Evolutionary conservation across 2,329 filamentous ascomycete species (phyloP).

Genomic region (Cryphonectria parasitica): DNA sequence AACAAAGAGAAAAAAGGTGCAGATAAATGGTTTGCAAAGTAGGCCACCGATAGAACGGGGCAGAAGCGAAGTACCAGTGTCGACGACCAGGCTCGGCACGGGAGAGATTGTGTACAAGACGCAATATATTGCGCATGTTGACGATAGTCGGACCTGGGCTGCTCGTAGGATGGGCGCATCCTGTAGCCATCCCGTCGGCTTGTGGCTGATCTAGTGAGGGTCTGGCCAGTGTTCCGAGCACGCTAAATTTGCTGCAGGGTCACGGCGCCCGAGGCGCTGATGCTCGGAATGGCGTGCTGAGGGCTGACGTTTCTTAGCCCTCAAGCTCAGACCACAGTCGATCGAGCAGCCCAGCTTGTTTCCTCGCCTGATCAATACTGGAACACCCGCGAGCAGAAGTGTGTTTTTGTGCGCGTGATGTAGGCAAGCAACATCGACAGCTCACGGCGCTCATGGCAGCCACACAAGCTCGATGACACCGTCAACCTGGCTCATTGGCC

Average conservation of each 20-base stretch:
- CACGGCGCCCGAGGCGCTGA: neutral
- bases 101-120: constrained; percentile 7
- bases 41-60: constrained; percentile 1
- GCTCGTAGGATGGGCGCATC: neutral
- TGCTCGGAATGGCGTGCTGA: neutral
- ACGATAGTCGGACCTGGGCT: neutral
- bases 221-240: neutral
- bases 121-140: neutral
- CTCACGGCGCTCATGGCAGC: constrained; percentile 43
- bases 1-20: neutral
- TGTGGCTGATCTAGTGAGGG: neutral
- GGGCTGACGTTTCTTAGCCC: neutral
- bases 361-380: neutral
- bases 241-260: neutral
- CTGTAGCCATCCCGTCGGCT: neutral
- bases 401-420: neutral
- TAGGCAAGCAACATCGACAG: neutral
- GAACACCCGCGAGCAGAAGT: neutral
- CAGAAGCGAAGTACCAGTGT: constrained; percentile 8
- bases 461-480: constrained; percentile 62
- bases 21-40: constrained; percentile 7
- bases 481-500: constrained; percentile 56
- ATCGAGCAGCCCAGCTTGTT: neutral
- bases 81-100: constrained; percentile 9
- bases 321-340: neutral